Base-by-base conservation (phyloP, 805 yeast species). In the Kazachstania bromeliacearum region DNA sequence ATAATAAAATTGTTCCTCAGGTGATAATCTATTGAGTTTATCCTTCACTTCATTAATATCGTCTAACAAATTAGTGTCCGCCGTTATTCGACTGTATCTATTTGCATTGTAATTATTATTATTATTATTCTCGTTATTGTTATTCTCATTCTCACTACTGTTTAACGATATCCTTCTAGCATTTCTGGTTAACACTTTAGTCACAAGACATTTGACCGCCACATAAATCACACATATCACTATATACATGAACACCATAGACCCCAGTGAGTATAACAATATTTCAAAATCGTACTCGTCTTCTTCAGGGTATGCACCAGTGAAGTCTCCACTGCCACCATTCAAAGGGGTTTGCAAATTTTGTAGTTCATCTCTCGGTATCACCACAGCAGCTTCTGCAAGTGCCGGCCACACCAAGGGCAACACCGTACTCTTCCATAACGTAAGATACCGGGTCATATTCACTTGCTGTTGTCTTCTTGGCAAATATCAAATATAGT, bases 1-100 rank as follows among this genome's bases (percentile, higher is more conserved):
- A 41, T 66, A 67, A 33, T 55, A 56, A 29, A 59, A 59, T 38
- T 60, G 66, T 36, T 63, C 66, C 36, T 58, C 61, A 2, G 59
- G 50, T 24, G 82, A 63, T 10, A 85, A 68, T 39, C 70, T 77
- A 26, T 68, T 68, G 45, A 79, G 71, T 48, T 79, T 81, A 47
- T 75, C 79, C 28, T 73, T 65, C 28, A 76, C 67, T 30, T 68
- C 62, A 26, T 73, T 75, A 35, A 73, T 79, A 45, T 79, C 88
- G 45, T 77, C 85, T 42, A 73, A 66, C 32, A 71, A 67, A 16
- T 79, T 55, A 14, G 15, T 26, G 14, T 26, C 8, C 15, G 29
- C 29, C 46, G 4, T 41, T 41, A 22, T 37, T 40, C 44, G 20
- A 15, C 20, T 14, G 14, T 9, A 14, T 23, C 27, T 23, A 14